Conservation (phyloP, 345 rosid genomes). For the Durio zibethinus region DNA sequence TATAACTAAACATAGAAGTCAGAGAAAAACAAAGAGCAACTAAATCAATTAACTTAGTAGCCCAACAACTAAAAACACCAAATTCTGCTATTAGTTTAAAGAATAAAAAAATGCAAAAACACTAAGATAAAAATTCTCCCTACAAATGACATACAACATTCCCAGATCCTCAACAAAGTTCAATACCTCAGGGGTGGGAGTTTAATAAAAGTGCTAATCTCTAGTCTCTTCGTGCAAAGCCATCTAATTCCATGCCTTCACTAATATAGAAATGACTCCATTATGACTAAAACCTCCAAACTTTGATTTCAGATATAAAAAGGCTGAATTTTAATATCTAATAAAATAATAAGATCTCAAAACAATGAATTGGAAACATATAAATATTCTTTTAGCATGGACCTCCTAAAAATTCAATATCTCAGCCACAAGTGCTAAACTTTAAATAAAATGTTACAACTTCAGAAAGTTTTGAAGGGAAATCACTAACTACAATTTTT, state of each 20-base stretch:
- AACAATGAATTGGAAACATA: not conserved
- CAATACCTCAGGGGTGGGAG: not conserved
- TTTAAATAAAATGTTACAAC: not conserved
- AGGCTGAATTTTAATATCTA: constrained; percentile 3
- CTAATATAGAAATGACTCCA: not conserved
- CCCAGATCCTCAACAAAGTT: not conserved
- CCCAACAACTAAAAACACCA: not conserved
- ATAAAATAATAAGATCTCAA: not conserved
- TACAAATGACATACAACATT: not conserved
- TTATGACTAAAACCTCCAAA: not conserved
- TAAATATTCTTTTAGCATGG: not conserved
- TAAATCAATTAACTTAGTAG: not conserved
- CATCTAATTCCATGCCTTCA: constrained; percentile 3
- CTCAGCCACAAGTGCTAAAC: not conserved
- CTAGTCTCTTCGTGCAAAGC: not conserved
- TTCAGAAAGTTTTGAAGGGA: not conserved
- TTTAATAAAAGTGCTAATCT: not conserved
- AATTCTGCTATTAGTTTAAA: not conserved
- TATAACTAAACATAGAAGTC: not conserved
- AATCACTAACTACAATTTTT: not conserved
- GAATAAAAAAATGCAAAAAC: not conserved
- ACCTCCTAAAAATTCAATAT: not conserved
- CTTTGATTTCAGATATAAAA: not conserved
- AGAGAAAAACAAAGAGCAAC: not conserved
- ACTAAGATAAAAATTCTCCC: not conserved